Evolutionary conservation across 2,329 filamentous ascomycete genomes (phyloP).

Genomic region (Sphaerulina musiva): DNA sequence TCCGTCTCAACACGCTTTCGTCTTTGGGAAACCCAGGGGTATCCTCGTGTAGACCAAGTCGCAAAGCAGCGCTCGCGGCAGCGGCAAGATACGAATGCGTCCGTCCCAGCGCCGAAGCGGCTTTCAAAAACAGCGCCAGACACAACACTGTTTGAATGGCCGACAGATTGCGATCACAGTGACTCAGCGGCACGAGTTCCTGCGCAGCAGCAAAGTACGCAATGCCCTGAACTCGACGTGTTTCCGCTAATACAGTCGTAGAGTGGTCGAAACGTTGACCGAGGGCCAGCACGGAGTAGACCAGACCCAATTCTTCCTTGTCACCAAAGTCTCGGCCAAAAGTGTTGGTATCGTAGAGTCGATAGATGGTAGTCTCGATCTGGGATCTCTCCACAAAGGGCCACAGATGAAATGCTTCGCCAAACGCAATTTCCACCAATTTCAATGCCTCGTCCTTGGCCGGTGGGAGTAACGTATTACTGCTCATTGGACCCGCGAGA

Average conservation of each 20-base stretch:
- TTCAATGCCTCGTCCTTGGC: constrained; percentile 5
- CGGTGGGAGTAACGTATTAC: constrained; percentile 10
- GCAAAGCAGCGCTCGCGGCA: constrained; percentile 16
- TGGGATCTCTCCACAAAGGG: constrained; percentile 17
- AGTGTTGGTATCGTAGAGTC: constrained; percentile 13
- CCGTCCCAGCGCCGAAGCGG: constrained; percentile 10
- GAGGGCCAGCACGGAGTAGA: constrained; percentile 17
- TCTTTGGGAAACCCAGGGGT: constrained; percentile 10
- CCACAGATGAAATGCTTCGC: constrained; percentile 17
- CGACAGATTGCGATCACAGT: constrained; percentile 17
- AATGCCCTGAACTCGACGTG: constrained; percentile 8
- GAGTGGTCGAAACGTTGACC: constrained; percentile 17
- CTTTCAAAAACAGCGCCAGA: constrained; percentile 18
- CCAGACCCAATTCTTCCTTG: constrained; percentile 16
- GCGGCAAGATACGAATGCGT: constrained; percentile 17
- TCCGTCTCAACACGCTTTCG: constrained; percentile 14
- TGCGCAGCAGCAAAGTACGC: constrained; percentile 17
- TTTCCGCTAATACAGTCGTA: neutral
- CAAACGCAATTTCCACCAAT: constrained; percentile 14
- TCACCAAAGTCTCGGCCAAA: constrained; percentile 18
- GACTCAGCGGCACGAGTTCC: constrained; percentile 12
- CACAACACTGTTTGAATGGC: constrained; percentile 19
- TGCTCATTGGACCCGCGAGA: neutral
- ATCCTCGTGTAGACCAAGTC: constrained; percentile 19
- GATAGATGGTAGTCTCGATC: constrained; percentile 13